phyloP scores from a whole-genome alignment of 495 filamentous ascomycete species.

The Chaetomidium leptoderma region DNA sequence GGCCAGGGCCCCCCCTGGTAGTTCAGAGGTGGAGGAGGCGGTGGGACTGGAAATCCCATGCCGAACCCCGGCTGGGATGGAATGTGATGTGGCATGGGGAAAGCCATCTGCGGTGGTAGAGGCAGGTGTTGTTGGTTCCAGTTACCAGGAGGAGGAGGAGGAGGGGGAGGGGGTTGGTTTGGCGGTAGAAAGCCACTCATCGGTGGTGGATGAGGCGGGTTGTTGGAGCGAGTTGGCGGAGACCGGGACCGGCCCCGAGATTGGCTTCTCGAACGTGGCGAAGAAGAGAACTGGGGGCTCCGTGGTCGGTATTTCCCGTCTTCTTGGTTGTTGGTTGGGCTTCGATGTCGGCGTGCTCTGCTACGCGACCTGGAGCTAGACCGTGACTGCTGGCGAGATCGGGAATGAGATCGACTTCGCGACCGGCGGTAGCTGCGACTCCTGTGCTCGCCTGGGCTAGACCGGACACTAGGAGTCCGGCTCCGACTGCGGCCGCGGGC shows the following conservation, averaged over 20 bases:
- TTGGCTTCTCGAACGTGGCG: slow-evolving; percentile 1
- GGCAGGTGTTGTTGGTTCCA: slow-evolving; percentile 23
- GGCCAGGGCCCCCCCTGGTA: slow-evolving; percentile 53
- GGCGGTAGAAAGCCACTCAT: slow-evolving; percentile 35
- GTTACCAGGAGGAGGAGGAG: slow-evolving; percentile 28
- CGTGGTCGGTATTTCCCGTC: background rate
- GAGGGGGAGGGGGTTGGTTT: too few relatives aligned
- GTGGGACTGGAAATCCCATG: slow-evolving; percentile 29
- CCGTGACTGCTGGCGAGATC: slow-evolving; percentile 48
- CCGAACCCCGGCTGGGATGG: slow-evolving; percentile 20
- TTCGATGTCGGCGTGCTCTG: slow-evolving; percentile 25
- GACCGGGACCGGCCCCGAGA: slow-evolving; percentile 5
- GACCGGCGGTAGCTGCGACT: slow-evolving; percentile 25
- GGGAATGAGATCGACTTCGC: slow-evolving; percentile 33
- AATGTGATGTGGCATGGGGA: slow-evolving; percentile 13
- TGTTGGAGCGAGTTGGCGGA: background rate
- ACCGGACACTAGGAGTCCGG: background rate
- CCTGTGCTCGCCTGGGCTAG: slow-evolving; percentile 13
- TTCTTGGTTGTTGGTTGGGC: slow-evolving; percentile 18
- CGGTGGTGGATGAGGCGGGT: slow-evolving; percentile 28
- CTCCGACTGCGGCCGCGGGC: slow-evolving; percentile 14
- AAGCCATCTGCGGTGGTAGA: background rate
- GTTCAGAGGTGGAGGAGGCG: slow-evolving; percentile 45
- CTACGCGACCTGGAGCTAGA: slow-evolving; percentile 35
- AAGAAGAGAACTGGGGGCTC: background rate